Evolutionary conservation across 2,329 filamentous ascomycete species (phyloP).

Genomic region (Claviceps spartinae): DNA sequence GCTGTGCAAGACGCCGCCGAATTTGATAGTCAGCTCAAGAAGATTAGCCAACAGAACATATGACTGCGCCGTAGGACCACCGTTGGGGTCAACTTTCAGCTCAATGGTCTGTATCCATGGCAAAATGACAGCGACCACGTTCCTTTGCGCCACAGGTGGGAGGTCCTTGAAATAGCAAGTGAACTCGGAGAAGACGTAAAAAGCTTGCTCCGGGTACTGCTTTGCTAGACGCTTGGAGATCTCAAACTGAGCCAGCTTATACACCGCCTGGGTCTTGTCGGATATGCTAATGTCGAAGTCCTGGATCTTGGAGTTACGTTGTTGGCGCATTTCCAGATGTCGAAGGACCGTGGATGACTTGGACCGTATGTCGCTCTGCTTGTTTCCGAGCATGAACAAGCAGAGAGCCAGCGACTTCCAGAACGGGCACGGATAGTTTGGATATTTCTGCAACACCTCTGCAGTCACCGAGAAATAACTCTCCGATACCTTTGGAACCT

Average conservation of each 20-base stretch:
- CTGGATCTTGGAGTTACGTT: constrained; percentile 74
- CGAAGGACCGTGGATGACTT: constrained; percentile 75
- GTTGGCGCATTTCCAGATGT: constrained; percentile 66
- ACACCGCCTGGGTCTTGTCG: constrained; percentile 95
- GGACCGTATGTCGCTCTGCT: constrained; percentile 75
- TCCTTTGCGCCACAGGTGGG: constrained; percentile 70
- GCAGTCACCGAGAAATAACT: constrained; percentile 93
- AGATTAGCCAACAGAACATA: constrained; percentile 93
- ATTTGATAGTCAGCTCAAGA: constrained; percentile 91
- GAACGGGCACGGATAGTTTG: constrained; percentile 72
- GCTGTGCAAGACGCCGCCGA: constrained; percentile 76
- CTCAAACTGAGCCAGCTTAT: constrained; percentile 94
- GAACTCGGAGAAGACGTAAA: constrained; percentile 92
- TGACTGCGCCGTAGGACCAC: constrained; percentile 77
- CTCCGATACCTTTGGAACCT: constrained; percentile 69
- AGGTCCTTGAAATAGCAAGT: constrained; percentile 85
- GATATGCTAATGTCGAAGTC: constrained; percentile 98
- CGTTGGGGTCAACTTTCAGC: constrained; percentile 80
- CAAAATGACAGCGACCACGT: constrained; percentile 84
- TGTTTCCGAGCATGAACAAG: constrained; percentile 83
- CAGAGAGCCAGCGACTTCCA: constrained; percentile 85
- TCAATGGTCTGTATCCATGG: constrained; percentile 96
- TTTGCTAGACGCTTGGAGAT: constrained; percentile 83
- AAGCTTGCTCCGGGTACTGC: constrained; percentile 78
- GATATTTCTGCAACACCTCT: constrained; percentile 69